Evolutionary conservation across 192 early-diverging fungal species (phyloP), one percentile per base, ranked within the genome.

Genomic region (Coemansia sp.): DNA sequence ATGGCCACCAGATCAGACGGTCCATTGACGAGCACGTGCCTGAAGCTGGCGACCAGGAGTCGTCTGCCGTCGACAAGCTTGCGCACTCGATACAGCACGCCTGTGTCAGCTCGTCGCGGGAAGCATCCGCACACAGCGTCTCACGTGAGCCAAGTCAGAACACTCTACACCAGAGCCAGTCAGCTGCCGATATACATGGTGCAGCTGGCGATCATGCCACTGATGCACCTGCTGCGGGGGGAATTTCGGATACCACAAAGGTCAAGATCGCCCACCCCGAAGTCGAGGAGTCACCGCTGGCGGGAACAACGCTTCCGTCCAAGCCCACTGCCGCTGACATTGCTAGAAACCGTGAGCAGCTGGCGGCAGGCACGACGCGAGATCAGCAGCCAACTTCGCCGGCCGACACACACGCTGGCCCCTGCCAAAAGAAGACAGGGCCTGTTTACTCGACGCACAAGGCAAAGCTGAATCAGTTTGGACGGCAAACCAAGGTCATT

Each of bases 401-500:
- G 3, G 47, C 59, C 22, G 17, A 57, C 48, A 2, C 21, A 5
- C 47, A 38, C 50, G 14, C 49, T 3, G 35, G 21, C 22, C 48
- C 31, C 35, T 25, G 47, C 45, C 58, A 58, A 21, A 80, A 74
- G 67, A 80, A 80, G 64, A 29, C 67, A 4, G 26, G 23, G 38
- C 77, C 71, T 2, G 67, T 74, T 23, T 81, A 84, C 67, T 82
- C 72, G 17, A 65, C 72, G 27, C 75, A 81, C 71, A 77, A 72
- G 59, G 69, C 71, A 17, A 66, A 72, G 53, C 74, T 82, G 14
- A 78, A 84, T 51, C 83, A 87, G 73, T 86, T 86, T 74, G 87
- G 87, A 22, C 80, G 85, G 47, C 68, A 83, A 61, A 83, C 82
- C 41, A 89, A 84, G 61, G 82, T 83, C 29, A 82, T 91, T 31